Percentiles rank a stretch among this genome's conserved stretches.
phyloP scores from a whole-genome alignment of 371 early-diverging fungal species.

The Circinella minor region DNA sequence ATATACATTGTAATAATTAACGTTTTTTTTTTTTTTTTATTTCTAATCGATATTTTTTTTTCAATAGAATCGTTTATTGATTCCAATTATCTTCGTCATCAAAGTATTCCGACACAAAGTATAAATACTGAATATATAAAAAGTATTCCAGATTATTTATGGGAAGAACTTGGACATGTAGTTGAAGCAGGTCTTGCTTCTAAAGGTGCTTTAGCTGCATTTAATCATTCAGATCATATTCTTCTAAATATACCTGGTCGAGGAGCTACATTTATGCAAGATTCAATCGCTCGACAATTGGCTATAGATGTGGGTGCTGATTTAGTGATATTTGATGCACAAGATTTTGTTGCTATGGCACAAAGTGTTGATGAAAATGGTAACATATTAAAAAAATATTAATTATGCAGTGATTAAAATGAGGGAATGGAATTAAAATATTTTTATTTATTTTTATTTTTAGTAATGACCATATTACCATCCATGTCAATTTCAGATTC shows the following conservation, averaged over 20 bases:
- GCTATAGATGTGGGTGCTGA: constrained; percentile 34
- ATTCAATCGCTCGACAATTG: constrained; percentile 33
- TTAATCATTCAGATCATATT: constrained; percentile 40
- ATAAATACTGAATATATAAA: constrained; percentile 18
- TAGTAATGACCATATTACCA: constrained; percentile 16
- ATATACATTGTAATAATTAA: too few relatives aligned
- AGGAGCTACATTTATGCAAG: constrained; percentile 46
- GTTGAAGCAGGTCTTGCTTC: constrained; percentile 37
- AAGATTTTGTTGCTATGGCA: constrained; percentile 53
- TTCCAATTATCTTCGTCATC: constrained; percentile 14
- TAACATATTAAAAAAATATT: background rate
- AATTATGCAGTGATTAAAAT: background rate
- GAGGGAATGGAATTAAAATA: constrained; percentile 20
- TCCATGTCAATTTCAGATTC: constrained; percentile 2
- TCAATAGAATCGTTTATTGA: constrained; percentile 16
- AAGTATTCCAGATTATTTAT: constrained; percentile 29
- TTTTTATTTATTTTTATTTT: background rate
- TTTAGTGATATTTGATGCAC: constrained; percentile 46
- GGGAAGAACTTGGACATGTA: constrained; percentile 36
- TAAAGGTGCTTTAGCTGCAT: constrained; percentile 31
- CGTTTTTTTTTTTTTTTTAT: background rate
- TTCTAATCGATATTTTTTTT: too few relatives aligned
- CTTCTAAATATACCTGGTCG: constrained; percentile 30
- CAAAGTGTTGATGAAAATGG: constrained; percentile 28
- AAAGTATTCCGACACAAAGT: background rate